Conservation (phyloP, 2,329 filamentous ascomycete genomes). For the Neofusicoccum umdonicola region DNA sequence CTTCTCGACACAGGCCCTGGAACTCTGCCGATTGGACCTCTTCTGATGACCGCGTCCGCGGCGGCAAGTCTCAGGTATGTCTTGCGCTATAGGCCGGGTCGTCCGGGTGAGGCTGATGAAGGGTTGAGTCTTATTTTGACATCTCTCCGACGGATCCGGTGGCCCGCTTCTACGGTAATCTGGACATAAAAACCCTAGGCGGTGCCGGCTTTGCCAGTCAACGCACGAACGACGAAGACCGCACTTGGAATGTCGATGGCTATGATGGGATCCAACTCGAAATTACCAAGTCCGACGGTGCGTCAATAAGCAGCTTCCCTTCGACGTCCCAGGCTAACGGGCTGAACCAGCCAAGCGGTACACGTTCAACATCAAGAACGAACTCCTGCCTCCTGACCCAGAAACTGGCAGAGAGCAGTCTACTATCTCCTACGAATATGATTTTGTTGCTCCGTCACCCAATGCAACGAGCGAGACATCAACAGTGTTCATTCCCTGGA, state of each 20-base stretch:
- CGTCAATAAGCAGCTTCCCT: conserved; percentile 2
- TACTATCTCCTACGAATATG: conserved; percentile 70
- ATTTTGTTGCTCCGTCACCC: conserved; percentile 48
- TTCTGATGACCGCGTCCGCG: conserved; percentile 74
- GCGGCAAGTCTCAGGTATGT: conserved; percentile 61
- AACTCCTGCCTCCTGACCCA: conserved; percentile 54
- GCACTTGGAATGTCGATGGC: conserved; percentile 61
- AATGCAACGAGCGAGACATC: conserved; percentile 22
- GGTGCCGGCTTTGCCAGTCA: conserved; percentile 83
- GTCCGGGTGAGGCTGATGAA: background rate
- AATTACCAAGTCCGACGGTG: conserved; percentile 54
- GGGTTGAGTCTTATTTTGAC: conserved; percentile 49
- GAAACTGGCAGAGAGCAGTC: conserved; percentile 69
- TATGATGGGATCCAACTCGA: conserved; percentile 62
- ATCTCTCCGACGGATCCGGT: conserved; percentile 32
- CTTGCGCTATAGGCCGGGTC: background rate
- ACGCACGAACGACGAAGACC: conserved; percentile 58
- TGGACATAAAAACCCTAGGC: conserved; percentile 73
- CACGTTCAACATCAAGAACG: conserved; percentile 73
- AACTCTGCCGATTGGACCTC: conserved; percentile 61
- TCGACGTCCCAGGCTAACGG: background rate
- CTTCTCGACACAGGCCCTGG: conserved; percentile 54
- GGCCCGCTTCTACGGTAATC: conserved; percentile 62
- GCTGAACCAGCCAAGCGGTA: conserved; percentile 56
- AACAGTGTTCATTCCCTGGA: conserved; percentile 60